These are phyloP conservation scores for Erysimum cheiranthoides DNA, from an alignment of 345 rosid genomes.

Conservation along the genomic window DNA sequence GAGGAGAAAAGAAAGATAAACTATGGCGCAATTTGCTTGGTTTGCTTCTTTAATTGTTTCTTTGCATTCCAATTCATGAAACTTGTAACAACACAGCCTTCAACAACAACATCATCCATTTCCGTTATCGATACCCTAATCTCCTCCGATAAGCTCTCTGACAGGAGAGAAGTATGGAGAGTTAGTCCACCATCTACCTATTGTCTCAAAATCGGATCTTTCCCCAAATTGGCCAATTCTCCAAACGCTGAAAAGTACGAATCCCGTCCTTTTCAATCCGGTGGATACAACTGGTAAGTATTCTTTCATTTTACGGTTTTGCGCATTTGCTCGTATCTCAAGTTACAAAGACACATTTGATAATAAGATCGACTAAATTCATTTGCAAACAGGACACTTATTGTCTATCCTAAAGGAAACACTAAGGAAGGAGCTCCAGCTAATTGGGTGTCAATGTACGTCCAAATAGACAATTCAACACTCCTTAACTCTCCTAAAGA, in stretches of 20 bases:
- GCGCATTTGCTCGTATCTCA: not conserved
- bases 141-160: slow-evolving; percentile 4
- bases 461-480: slow-evolving; percentile 28
- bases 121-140: not conserved
- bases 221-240: slow-evolving; percentile 17
- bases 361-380: not conserved
- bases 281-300: slow-evolving; percentile 34
- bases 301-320: not conserved
- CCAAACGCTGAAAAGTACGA: slow-evolving; percentile 16
- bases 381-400: slow-evolving; percentile 27
- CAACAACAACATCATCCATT: not conserved
- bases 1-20: slow-evolving; percentile 29
- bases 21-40: slow-evolving; percentile 19
- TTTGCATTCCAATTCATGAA: slow-evolving; percentile 25
- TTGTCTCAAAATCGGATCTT: slow-evolving; percentile 24
- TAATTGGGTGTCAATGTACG: not conserved
- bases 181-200: slow-evolving; percentile 25
- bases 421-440: not conserved
- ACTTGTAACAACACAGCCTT: slow-evolving; percentile 3
- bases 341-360: not conserved
- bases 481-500: slow-evolving; percentile 33
- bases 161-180: slow-evolving; percentile 19
- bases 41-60: slow-evolving; percentile 21
- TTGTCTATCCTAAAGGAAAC: slow-evolving; percentile 38
- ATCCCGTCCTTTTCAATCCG: slow-evolving; percentile 24